Conservation (phyloP, 1,284 basidiomycete species). For the Malassezia restricta region DNA sequence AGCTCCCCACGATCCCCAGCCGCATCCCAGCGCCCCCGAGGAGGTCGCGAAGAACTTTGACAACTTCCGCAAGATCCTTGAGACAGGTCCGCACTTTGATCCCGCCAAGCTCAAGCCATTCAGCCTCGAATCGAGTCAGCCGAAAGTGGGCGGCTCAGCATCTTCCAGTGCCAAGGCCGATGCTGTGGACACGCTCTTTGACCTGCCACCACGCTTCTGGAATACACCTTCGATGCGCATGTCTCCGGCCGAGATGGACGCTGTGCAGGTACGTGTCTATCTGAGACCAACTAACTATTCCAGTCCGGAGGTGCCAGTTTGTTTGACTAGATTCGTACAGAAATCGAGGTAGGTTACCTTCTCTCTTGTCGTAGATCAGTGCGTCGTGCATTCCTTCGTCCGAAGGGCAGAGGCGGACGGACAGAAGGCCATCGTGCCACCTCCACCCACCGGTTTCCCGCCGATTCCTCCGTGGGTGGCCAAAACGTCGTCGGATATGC, state of each 20-base stretch:
- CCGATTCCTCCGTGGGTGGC: too few species aligned
- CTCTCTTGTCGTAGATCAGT: too few species aligned
- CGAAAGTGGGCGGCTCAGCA: neutral
- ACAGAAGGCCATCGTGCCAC: too few species aligned
- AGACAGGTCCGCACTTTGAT: conserved; percentile 40
- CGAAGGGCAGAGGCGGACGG: too few species aligned
- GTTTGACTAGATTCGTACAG: neutral
- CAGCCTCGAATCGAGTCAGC: neutral
- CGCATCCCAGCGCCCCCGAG: conserved; percentile 40
- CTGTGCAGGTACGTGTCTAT: conserved; percentile 29
- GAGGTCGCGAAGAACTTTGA: conserved; percentile 26
- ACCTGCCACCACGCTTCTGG: conserved; percentile 40
- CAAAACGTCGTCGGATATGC: too few species aligned
- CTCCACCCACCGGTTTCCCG: too few species aligned
- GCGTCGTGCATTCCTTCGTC: too few species aligned
- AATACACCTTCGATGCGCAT: conserved; percentile 26
- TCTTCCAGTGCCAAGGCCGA: neutral
- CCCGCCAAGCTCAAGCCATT: conserved; percentile 27
- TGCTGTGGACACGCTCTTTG: conserved; percentile 14
- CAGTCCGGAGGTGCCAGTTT: conserved; percentile 14
- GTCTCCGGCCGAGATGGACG: conserved; percentile 37
- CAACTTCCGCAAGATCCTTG: conserved; percentile 33
- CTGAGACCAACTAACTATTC: neutral
- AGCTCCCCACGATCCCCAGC: conserved; percentile 32
- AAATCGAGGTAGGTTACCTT: too few species aligned